Evolutionary conservation across 805 yeast genomes (phyloP), one percentile per base, ranked within the genome.

Genomic region (Barnettozyma populi): DNA sequence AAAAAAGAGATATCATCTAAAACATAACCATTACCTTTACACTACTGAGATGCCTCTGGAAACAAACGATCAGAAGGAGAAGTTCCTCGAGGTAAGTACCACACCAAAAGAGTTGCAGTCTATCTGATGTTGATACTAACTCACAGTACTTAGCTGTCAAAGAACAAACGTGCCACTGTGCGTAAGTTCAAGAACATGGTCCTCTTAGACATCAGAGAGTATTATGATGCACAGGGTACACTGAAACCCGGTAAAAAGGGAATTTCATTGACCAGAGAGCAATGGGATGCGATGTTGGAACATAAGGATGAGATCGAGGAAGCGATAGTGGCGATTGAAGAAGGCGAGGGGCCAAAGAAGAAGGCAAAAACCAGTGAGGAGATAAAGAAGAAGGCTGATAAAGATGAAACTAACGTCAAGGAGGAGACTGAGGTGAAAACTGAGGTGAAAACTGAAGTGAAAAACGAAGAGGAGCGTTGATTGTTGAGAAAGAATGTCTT

Each of bases 171-270:
- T 47, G 84, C 87, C 29, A 78, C 87, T 0, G 89, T 92, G 16
- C 74, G 89, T 48, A 77, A 76, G 54, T 90, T 80, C 71, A 82
- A 85, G 47, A 81, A 82, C 44, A 68, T 70, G 47, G 77, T 76
- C 31, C 68, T 90, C 54, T 79, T 92, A 13, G 96, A 90, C 58
- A 86, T 90, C 45, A 76, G 98, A 49, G 97, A 90, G 62, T 89
- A 72, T 67, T 90, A 88, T 11, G 72, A 72, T 45, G 78, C 72
- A n/a, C 67, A 70, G 9, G 84, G 84, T 6, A 83, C 80, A 51
- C 72, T 75, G 69, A 74, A 74, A 50, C 98, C 98, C 0, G 95
- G 96, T 1, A 84, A 80, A 60, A 90, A 90, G 65, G 86, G 87
- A 0, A 79, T 82, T 19, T 71, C 86, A 1, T 61, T 82, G 23